A percentile compares a stretch with the other conserved stretches of the same genome.
These are phyloP conservation scores for Hypoxylon crocopeplum DNA, from an alignment of 495 filamentous ascomycete genomes.

Conservation along the genomic window DNA sequence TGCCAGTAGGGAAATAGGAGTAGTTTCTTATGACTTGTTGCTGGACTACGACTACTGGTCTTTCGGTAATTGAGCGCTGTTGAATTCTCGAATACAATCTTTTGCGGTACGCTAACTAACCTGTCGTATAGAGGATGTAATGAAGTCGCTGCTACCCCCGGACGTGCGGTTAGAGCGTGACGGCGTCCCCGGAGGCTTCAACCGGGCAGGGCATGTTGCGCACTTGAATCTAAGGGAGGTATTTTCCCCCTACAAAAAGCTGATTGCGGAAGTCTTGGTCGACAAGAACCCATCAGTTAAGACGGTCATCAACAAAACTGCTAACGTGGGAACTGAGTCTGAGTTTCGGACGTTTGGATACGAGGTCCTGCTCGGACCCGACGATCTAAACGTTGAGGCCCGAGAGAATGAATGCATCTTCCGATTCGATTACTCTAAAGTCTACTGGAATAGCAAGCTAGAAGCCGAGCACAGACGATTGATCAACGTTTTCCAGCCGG, in stretches of 20 bases:
- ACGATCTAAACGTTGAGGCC: conserved; percentile 81
- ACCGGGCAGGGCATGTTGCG: conserved; percentile 85
- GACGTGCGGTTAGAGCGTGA: conserved; percentile 61
- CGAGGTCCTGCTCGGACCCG: conserved; percentile 83
- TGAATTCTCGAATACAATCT: neutral
- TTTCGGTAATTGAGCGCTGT: conserved; percentile 61
- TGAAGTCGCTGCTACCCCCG: conserved; percentile 75
- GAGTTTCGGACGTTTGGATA: conserved; percentile 92
- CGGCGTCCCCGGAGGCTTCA: conserved; percentile 87
- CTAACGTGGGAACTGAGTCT: conserved; percentile 82
- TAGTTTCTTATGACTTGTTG: conserved; percentile 75
- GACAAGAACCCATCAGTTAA: conserved; percentile 82
- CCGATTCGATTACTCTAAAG: conserved; percentile 79
- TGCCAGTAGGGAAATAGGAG: conserved; percentile 64
- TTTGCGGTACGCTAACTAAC: conserved; percentile 1
- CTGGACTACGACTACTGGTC: conserved; percentile 88
- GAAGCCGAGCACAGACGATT: conserved; percentile 87
- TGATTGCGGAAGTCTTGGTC: conserved; percentile 82
- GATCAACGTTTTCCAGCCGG: conserved; percentile 75
- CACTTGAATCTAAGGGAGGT: conserved; percentile 88
- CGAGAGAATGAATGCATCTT: conserved; percentile 68
- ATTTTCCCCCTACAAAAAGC: conserved; percentile 79
- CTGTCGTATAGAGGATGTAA: conserved; percentile 72
- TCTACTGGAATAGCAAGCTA: conserved; percentile 96
- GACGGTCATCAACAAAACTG: conserved; percentile 96